phyloP scores from a whole-genome alignment of 2,329 filamentous ascomycete species.

The Aureobasidium zeae region DNA sequence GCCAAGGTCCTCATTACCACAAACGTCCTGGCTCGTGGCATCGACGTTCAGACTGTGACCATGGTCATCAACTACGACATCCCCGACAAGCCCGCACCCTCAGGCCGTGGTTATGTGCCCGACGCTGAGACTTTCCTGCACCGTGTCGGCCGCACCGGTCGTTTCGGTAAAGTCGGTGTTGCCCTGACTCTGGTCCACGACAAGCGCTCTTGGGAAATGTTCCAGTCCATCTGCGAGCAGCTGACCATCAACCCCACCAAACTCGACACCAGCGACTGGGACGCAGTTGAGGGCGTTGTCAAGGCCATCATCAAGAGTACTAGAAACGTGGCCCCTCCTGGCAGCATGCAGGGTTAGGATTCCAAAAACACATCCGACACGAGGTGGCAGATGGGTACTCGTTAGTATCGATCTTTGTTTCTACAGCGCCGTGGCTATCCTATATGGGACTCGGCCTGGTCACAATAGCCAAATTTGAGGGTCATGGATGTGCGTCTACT shows the following conservation, averaged over 20 bases:
- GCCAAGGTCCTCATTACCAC: conserved; percentile 97
- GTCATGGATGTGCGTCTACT: too few relatives aligned
- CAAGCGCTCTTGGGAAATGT: conserved; percentile 66
- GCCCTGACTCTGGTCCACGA: conserved; percentile 92
- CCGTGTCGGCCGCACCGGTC: conserved; percentile 91
- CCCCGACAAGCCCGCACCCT: conserved; percentile 45
- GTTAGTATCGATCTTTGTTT: neutral
- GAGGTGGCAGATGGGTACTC: neutral
- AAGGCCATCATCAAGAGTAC: conserved; percentile 65
- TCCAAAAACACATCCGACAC: neutral
- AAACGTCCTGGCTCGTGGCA: conserved; percentile 91
- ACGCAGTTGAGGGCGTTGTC: conserved; percentile 72
- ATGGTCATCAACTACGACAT: conserved; percentile 94
- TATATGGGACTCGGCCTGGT: too few relatives aligned
- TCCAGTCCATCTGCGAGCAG: conserved; percentile 68
- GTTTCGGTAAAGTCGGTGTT: conserved; percentile 93
- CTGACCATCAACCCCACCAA: conserved; percentile 75
- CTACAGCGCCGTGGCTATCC: too few relatives aligned
- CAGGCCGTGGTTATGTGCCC: conserved; percentile 35
- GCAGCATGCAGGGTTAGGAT: neutral
- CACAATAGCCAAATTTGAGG: too few relatives aligned
- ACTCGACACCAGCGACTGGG: conserved; percentile 82
- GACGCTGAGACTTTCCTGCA: conserved; percentile 96
- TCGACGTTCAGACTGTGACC: conserved; percentile 83
- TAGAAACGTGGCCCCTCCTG: conserved; percentile 20